These are phyloP conservation scores for Xerocomellus intermedius DNA, from an alignment of 768 basidiomycete species.

Conservation along the genomic window DNA sequence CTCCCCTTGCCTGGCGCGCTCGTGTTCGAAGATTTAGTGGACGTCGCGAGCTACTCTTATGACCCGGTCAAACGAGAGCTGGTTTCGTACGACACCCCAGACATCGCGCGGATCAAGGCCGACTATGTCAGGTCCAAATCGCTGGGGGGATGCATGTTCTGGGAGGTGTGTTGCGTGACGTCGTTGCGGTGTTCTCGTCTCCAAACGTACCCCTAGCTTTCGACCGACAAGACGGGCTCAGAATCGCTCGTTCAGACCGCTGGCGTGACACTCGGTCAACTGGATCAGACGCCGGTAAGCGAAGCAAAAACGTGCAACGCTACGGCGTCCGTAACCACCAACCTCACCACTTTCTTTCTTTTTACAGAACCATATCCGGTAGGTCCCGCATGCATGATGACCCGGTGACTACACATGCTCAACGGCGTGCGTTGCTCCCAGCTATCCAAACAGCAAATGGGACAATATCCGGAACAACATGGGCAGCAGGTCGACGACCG, in stretches of 20 bases:
- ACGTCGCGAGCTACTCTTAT: constrained; percentile 79
- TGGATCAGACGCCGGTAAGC: constrained; percentile 52
- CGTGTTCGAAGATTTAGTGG: constrained; percentile 63
- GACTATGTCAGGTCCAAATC: constrained; percentile 60
- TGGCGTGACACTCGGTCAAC: constrained; percentile 44
- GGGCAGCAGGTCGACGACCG: constrained; percentile 32
- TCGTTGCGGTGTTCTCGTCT: neutral
- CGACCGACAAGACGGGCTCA: constrained; percentile 56
- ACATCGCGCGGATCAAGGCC: constrained; percentile 63
- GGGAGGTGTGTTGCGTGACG: constrained; percentile 44
- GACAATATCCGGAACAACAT: constrained; percentile 69
- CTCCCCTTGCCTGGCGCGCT: constrained; percentile 64
- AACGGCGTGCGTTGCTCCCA: constrained; percentile 18
- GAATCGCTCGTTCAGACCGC: constrained; percentile 58
- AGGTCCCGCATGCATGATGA: constrained; percentile 1
- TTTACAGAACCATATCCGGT: constrained; percentile 59
- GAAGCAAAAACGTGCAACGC: neutral
- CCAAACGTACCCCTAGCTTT: constrained; percentile 35
- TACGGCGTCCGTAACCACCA: neutral
- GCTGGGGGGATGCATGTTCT: constrained; percentile 73
- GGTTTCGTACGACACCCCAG: constrained; percentile 75
- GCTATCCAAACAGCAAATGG: constrained; percentile 69
- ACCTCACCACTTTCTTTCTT: neutral
- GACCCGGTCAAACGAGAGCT: constrained; percentile 63
- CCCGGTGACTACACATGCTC: neutral